Evolutionary conservation across 257 asterid genomes (phyloP), one percentile per base, ranked within the genome.

Genomic region (Phtheirospermum japonicum): DNA sequence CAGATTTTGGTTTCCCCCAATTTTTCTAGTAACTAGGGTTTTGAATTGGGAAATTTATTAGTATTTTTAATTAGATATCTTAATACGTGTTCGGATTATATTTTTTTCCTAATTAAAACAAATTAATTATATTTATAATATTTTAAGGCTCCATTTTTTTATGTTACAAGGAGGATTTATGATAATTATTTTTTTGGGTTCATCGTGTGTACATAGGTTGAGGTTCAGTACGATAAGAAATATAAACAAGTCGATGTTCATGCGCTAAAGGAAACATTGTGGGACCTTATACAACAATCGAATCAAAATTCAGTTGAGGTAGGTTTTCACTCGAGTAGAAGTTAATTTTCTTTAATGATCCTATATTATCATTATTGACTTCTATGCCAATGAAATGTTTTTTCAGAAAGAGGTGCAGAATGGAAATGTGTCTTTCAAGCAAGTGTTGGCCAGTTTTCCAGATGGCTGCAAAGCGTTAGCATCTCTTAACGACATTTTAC

Each of bases 191-290:
- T n/a, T n/a, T n/a, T n/a, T n/a, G 46, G 16, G 40, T n/a, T 53
- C 40, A 39, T 59, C 60, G 7, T 46, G 18, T 53, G 59, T 39
- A 59, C 53, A 40, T 86, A 93, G 99, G 85, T 89, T 43, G 96
- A 89, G 69, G 95, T 93, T 37, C 81, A 81, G 68, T 93, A 89
- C 48, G 99, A 93, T 56, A 93, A 75, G 71, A 83, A 90, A 59
- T 89, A 96, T 31, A 93, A 87, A 77, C 96, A 83, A 72, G 99
- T 93, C 40, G 97, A 93, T 74, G 96, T 93, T 63, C 99, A 89
- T 61, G 83, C 59, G 48, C 94, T 93, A 20, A 93, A 93, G 80
- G 94, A 83, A 78, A 85, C 90, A n/a, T 85, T 93, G 12, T 93
- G 99, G 96, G 83, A 71, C 66, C 91, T 78, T 48, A 81, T 87